Base-by-base conservation (phyloP, 495 filamentous ascomycete genomes). In the Chaetomium tenue region DNA sequence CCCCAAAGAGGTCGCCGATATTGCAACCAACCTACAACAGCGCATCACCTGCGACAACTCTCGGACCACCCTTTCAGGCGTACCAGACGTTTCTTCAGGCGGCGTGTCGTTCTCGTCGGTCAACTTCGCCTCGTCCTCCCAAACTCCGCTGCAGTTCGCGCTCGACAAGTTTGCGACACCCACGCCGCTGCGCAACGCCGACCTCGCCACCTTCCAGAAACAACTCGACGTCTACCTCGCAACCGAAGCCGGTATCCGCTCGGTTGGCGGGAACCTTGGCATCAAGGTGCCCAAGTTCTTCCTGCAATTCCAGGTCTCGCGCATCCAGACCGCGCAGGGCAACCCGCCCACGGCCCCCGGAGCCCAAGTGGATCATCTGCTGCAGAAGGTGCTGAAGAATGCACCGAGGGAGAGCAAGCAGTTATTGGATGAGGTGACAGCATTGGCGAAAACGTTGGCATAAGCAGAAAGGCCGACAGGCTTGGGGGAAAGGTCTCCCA, bases 271-370 rank as follows among this genome's bases (percentile, higher is more conserved):
- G 18, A 71, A 63, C 47, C 68, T 83, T 18, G 78, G 76, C 0
- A 79, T 81, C 68, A 80, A 81, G 71, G 75, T 76, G 5, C 79
- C 79, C 33, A 82, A 82, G 70, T 83, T 83, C 75, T 81, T 81
- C 67, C 68, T 81, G 7, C 66, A 76, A 68, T 75, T 81, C 62
- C 79, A 81, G 70, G 73, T 81, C 42, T 78, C 78, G 51, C 71
- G 81, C 1, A 83, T 83, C 65, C 71, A 77, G 68, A 82, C 79
- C 0, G 81, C 79, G 0, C 79, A 82, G 70, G 80, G 80, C 0
- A 79, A 77, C 53, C 71, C 76, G 28, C 79, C 78, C 0, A 72
- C 72, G 0, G 79, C 73, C 16, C 66, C 81, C 0, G 76, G 76
- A 9, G 68, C 74, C 22, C 78, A 79, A 64, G 77, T 82, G 1